A percentile compares a stretch with the other conserved stretches of the same genome.
These are phyloP conservation scores for Trametes cubensis DNA, from an alignment of 768 basidiomycete species.

Conservation along the genomic window DNA sequence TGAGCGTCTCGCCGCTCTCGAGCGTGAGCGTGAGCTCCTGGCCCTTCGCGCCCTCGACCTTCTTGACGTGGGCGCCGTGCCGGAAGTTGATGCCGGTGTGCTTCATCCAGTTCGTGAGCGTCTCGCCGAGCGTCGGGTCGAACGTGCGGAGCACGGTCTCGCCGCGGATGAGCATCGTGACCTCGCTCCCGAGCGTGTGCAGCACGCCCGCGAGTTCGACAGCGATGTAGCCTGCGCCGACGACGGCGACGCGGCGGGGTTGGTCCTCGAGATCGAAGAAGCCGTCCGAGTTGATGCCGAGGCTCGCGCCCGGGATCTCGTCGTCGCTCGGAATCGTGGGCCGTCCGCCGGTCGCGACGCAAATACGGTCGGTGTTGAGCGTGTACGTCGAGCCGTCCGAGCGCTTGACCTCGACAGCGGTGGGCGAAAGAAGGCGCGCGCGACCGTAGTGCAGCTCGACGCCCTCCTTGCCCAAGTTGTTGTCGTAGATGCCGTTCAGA, in stretches of 20 bases:
- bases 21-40: constrained; percentile 75
- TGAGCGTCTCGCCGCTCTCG: constrained; percentile 72
- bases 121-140: constrained; percentile 84
- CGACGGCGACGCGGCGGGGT: constrained; percentile 90
- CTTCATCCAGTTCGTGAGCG: constrained; percentile 89
- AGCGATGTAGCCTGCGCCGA: constrained; percentile 98
- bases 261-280: constrained; percentile 93
- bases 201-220: constrained; percentile 96
- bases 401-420: constrained; percentile 70
- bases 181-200: constrained; percentile 87
- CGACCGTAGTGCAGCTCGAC: constrained; percentile 86
- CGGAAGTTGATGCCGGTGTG: constrained; percentile 92
- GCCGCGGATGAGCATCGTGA: constrained; percentile 87
- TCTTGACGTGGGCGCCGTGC: constrained; percentile 71
- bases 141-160: constrained; percentile 92
- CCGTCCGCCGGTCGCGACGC: constrained; percentile 83
- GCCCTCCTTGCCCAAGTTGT: constrained; percentile 82
- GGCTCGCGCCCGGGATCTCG: constrained; percentile 83
- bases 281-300: constrained; percentile 92
- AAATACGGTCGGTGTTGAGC: constrained; percentile 76
- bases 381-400: constrained; percentile 71
- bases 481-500: constrained; percentile 90
- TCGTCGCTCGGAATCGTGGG: constrained; percentile 81
- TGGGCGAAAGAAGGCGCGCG: constrained; percentile 71
- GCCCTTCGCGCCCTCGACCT: constrained; percentile 75